Evolutionary conservation across 768 basidiomycete genomes (phyloP).

Genomic region (Boletus rex-veris): DNA sequence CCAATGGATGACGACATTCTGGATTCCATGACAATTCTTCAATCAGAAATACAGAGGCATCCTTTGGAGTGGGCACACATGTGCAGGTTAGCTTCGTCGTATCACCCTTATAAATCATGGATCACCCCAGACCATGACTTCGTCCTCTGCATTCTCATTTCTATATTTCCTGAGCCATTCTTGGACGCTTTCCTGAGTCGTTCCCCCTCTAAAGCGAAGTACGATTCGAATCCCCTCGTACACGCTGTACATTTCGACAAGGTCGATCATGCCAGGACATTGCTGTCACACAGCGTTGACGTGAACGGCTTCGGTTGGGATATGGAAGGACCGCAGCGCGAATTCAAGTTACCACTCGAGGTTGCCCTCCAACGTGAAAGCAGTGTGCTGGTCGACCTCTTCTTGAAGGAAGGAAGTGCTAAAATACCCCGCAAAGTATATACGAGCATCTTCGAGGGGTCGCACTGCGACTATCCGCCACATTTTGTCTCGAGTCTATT

Average conservation of each 20-base stretch:
- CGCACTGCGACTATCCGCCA: too few species aligned
- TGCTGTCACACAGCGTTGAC: background rate
- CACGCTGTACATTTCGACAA: constrained; percentile 5
- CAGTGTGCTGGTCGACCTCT: background rate
- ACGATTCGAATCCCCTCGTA: constrained; percentile 8
- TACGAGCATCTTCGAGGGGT: too few species aligned
- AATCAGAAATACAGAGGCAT: background rate
- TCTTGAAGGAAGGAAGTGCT: too few species aligned
- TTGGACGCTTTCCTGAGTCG: background rate
- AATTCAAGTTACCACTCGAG: background rate
- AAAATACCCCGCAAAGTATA: too few species aligned
- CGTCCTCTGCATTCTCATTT: constrained; percentile 5
- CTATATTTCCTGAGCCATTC: constrained; percentile 1
- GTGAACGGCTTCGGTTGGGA: background rate
- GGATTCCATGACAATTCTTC: background rate
- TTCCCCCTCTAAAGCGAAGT: background rate
- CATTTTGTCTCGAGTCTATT: too few species aligned
- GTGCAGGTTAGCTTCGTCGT: background rate
- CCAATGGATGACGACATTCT: background rate
- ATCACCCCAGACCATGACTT: background rate
- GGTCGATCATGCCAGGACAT: background rate
- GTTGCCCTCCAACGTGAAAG: background rate
- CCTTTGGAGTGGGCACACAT: background rate
- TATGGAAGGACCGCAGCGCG: background rate
- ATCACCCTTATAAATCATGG: background rate